These are phyloP conservation scores for Medicago ruthenica DNA, from an alignment of 306 rosid genomes.

Conservation along the genomic window DNA sequence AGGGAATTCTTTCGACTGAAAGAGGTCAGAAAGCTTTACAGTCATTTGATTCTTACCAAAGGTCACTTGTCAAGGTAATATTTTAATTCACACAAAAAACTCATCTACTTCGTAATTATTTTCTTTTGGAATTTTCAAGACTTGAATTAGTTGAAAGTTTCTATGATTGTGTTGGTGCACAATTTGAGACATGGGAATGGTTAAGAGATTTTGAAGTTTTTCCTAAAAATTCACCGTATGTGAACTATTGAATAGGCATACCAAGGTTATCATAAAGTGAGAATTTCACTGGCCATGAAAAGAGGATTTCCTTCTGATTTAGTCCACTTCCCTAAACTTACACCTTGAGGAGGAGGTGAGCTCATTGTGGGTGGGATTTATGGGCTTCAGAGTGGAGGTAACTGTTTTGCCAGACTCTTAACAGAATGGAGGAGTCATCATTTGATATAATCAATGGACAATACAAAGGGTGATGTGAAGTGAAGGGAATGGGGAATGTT, in stretches of 20 bases:
- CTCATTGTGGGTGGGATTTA: not conserved
- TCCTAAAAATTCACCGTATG: not conserved
- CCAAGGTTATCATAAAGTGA: not conserved
- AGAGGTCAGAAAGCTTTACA: conserved; percentile 71
- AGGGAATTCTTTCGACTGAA: conserved; percentile 91
- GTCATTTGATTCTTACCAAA: conserved; percentile 76
- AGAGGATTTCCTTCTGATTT: conserved; percentile 11
- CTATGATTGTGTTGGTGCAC: not conserved
- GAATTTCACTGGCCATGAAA: not conserved
- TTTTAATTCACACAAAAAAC: not conserved
- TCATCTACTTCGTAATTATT: not conserved
- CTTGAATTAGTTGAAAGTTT: conserved; percentile 12
- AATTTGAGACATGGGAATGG: conserved; percentile 13
- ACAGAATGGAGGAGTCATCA: not conserved
- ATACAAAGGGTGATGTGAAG: not conserved
- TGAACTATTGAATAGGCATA: conserved; percentile 11
- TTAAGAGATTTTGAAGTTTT: conserved; percentile 14
- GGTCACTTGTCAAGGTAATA: conserved; percentile 78
- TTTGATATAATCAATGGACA: not conserved
- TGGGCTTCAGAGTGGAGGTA: conserved; percentile 1
- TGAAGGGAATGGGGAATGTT: not conserved
- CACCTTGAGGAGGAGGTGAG: conserved; percentile 5
- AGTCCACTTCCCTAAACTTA: not conserved
- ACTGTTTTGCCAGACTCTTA: conserved; percentile 14
- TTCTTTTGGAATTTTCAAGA: conserved; percentile 8